These are phyloP conservation scores for Aspergillus neoniger DNA, from an alignment of 2,329 filamentous ascomycete genomes.

Conservation along the genomic window DNA sequence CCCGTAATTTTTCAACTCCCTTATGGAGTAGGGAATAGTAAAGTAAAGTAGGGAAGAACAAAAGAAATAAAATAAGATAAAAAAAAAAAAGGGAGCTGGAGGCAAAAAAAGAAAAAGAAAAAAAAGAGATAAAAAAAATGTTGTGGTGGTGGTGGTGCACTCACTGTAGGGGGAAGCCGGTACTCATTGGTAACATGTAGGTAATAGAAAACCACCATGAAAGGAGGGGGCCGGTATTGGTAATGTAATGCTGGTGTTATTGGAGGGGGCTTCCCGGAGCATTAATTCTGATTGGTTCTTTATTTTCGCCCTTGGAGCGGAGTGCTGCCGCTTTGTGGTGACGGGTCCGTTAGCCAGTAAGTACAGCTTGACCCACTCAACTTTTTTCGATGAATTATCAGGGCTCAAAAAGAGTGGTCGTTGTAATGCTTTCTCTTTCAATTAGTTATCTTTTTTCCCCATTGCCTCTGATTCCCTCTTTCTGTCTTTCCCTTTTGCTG, in stretches of 20 bases:
- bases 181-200: conserved; percentile 9
- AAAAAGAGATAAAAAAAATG: conserved; percentile 7
- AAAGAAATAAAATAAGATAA: conserved; percentile 6
- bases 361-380: conserved; percentile 20
- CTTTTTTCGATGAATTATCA: conserved; percentile 18
- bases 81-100: neutral
- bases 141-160: conserved; percentile 1
- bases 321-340: conserved; percentile 28
- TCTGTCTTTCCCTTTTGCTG: neutral
- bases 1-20: conserved; percentile 26
- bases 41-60: neutral
- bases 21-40: conserved; percentile 14
- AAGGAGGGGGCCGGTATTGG: conserved; percentile 20
- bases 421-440: conserved; percentile 8
- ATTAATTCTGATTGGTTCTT: conserved; percentile 21
- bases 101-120: conserved; percentile 2
- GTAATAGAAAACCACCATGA: conserved; percentile 19
- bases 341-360: conserved; percentile 24
- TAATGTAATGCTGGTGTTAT: conserved; percentile 16
- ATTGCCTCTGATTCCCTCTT: neutral
- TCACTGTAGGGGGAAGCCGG: conserved; percentile 4
- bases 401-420: conserved; percentile 12
- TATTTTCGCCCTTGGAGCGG: conserved; percentile 16
- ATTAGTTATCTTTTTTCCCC: conserved; percentile 2
- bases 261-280: conserved; percentile 17